Percentiles rank a stretch among this genome's conserved stretches.
phyloP scores from a whole-genome alignment of 2,329 filamentous ascomycete species.

The Diaporthe capsici region DNA sequence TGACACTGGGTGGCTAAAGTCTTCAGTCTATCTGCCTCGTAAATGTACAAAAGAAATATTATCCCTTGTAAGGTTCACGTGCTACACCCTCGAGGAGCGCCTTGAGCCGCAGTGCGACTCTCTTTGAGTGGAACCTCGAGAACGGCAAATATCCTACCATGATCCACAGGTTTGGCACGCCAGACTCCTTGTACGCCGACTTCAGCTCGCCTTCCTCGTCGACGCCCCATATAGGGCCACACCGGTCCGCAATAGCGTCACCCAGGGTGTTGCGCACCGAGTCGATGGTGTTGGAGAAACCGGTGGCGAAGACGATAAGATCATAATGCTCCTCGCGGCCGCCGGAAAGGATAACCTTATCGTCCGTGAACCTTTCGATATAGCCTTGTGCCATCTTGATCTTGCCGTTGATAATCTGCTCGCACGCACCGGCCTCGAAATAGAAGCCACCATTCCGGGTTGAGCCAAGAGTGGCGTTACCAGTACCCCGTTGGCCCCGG shows the following conservation, averaged over 20 bases:
- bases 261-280: conserved; percentile 59
- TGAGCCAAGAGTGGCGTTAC: conserved; percentile 79
- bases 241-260: conserved; percentile 69
- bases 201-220: conserved; percentile 70
- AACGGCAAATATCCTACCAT: conserved; percentile 75
- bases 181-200: conserved; percentile 70
- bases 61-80: conserved; percentile 8
- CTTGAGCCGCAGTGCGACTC: conserved; percentile 67
- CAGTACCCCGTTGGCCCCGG: conserved; percentile 61
- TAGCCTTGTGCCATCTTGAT: conserved; percentile 59
- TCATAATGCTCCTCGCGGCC: conserved; percentile 66
- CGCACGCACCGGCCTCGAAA: conserved; percentile 41
- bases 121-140: conserved; percentile 71
- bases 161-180: conserved; percentile 76
- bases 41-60: background rate
- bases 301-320: conserved; percentile 76
- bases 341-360: conserved; percentile 59
- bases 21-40: background rate
- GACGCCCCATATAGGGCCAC: conserved; percentile 73
- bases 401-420: conserved; percentile 54
- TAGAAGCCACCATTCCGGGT: conserved; percentile 63
- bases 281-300: conserved; percentile 46
- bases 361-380: conserved; percentile 61
- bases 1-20: background rate
- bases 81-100: conserved; percentile 52